These are phyloP conservation scores for Lachancea dasiensis DNA, from an alignment of 805 yeast species.

Conservation along the genomic window DNA sequence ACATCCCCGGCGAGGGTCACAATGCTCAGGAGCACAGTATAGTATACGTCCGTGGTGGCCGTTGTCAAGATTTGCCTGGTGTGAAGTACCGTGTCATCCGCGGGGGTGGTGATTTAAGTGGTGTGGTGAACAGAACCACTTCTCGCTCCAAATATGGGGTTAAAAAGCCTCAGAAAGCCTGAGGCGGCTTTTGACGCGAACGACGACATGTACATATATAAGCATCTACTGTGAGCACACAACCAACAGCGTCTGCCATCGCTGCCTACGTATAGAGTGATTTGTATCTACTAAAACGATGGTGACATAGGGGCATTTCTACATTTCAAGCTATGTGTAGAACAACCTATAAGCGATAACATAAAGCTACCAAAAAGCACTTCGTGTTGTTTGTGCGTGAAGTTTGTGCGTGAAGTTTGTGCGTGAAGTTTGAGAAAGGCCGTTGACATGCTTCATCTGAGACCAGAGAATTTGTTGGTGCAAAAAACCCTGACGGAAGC, in stretches of 20 bases:
- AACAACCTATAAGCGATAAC: background rate
- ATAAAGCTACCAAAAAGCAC: background rate
- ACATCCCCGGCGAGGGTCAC: constrained; percentile 98
- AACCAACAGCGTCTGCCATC: no score
- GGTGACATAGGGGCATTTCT: background rate
- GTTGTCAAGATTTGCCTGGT: constrained; percentile 98
- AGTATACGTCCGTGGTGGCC: constrained; percentile 95
- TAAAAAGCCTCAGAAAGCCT: constrained; percentile 60
- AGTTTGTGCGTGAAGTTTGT: no score
- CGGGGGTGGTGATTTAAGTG: constrained; percentile 89
- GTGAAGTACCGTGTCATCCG: constrained; percentile 90
- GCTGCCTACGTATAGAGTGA: no score
- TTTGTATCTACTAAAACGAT: no score
- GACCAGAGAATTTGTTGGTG: constrained; percentile 75
- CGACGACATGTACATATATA: background rate
- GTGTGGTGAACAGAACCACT: constrained; percentile 87
- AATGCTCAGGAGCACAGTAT: constrained; percentile 97
- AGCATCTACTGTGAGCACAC: background rate
- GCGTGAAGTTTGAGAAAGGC: no score
- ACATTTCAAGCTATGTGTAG: no score
- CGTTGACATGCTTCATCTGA: constrained; percentile 68
- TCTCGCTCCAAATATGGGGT: constrained; percentile 93
- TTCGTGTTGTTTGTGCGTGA: background rate
- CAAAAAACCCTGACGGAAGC: constrained; percentile 71
- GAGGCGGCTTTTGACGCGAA: background rate